These are phyloP conservation scores for Botrytis hyacinthi DNA, from an alignment of 2,329 filamentous ascomycete species.

Conservation along the genomic window DNA sequence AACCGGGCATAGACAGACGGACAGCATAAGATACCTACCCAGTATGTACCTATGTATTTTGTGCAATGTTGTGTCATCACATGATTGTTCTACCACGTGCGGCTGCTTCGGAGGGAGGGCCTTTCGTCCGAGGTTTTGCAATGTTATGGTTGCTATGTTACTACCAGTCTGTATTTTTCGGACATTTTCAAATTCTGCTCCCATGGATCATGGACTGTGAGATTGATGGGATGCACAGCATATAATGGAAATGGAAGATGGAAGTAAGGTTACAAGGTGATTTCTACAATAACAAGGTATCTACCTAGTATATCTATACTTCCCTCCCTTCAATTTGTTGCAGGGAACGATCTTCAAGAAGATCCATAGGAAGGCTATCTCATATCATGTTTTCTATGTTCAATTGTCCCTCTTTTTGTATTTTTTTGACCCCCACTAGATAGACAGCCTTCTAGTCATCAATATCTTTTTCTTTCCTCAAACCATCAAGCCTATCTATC, in stretches of 20 bases:
- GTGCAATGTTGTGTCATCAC: slow-evolving; percentile 2
- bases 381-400: not conserved
- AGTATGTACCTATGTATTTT: not conserved
- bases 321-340: too few relatives aligned
- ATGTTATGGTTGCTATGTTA: slow-evolving; percentile 9
- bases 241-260: not conserved
- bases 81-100: slow-evolving; percentile 13
- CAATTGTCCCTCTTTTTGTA: not conserved
- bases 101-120: not conserved
- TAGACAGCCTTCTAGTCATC: not conserved
- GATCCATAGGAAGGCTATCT: not conserved
- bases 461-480: not conserved
- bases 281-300: not conserved
- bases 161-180: slow-evolving; percentile 1
- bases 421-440: not conserved
- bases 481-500: not conserved
- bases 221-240: slow-evolving; percentile 12
- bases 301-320: not conserved
- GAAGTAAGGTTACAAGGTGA: not conserved
- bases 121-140: slow-evolving; percentile 7
- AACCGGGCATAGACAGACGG: not conserved
- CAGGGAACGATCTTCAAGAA: not conserved
- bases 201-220: not conserved
- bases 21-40: not conserved
- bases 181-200: not conserved